Base-by-base conservation (phyloP, 73 alveolate genomes). In the Tetrahymena thermophila region DNA sequence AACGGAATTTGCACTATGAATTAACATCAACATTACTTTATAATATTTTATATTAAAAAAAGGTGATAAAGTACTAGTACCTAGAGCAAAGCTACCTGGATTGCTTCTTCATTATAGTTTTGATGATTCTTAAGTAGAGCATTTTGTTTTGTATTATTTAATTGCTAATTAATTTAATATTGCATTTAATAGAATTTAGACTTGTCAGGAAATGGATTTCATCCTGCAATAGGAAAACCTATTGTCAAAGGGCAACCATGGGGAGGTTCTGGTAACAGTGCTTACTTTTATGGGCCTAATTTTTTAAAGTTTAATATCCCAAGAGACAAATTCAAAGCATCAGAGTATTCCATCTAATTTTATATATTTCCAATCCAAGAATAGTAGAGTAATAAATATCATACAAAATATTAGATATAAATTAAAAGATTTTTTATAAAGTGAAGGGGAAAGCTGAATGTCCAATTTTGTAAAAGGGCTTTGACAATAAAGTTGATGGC, bases 391-490 rank as follows among this genome's bases (percentile, higher is more conserved):
- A 71, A 71, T 50, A 50, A 50, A 14, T 50, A 14, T 11, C 83
- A 50, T 50, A 21, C 83, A 50, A 50, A 50, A 16, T 50, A 0
- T 50, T 21, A 50, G 28, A 50, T 50, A 50, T 9, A 4, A 40
- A 40, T 71, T 71, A 71, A 71, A 28, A 71, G 35, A 71, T 28
- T 71, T 71, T 71, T 71, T 28, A 71, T 71, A 71, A 71, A 35
- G 95, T 55, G 85, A 95, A 94, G 93, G 95, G 95, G 11, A 42
- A 95, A 89, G 56, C 44, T 31, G 94, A 50, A 19, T 95, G 98
- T 44, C 97, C 98, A 19, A 95, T 96, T 34, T 56, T 96, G 15
- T 85, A 96, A 83, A 96, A 96, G 94, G 98, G 98, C 5, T 57
- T 56, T 94, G 98, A 95, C n/a, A 95, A 96, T 43, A 58, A 56